Evolutionary conservation across 192 early-diverging fungal species (phyloP).

Genomic region (Backusella parvicylindrica): DNA sequence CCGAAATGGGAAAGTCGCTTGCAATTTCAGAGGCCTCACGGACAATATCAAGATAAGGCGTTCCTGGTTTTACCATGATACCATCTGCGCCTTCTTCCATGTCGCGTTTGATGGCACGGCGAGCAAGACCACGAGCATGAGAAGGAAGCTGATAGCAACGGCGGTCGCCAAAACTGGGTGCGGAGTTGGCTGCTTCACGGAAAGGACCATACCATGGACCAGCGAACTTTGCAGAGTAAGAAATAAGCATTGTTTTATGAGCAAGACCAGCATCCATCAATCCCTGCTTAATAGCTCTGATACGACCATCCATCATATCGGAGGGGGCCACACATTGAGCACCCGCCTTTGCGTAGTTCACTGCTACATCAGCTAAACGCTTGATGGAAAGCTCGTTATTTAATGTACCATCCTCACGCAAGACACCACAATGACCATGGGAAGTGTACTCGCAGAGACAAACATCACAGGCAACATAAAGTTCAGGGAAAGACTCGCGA

Average conservation of each 20-base stretch:
- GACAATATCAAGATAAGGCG: constrained; percentile 93
- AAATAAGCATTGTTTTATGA: constrained; percentile 85
- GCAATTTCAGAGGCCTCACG: constrained; percentile 75
- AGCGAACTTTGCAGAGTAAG: constrained; percentile 97
- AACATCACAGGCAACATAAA: constrained; percentile 91
- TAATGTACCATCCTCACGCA: constrained; percentile 75
- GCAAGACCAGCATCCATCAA: constrained; percentile 71
- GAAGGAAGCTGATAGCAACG: constrained; percentile 94
- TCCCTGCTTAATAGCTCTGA: constrained; percentile 87
- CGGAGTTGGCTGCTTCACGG: constrained; percentile 92
- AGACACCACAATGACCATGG: constrained; percentile 94
- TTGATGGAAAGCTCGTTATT: constrained; percentile 77
- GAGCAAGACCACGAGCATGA: constrained; percentile 83
- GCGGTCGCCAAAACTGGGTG: constrained; percentile 89
- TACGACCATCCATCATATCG: constrained; percentile 98
- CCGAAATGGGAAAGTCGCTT: constrained; percentile 88
- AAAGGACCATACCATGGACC: constrained; percentile 96
- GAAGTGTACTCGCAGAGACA: constrained; percentile 95
- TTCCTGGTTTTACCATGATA: constrained; percentile 97
- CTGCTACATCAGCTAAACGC: constrained; percentile 79
- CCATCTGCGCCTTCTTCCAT: constrained; percentile 93
- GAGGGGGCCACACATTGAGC: constrained; percentile 90
- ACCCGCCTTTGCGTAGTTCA: constrained; percentile 88
- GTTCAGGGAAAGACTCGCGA: constrained; percentile 68
- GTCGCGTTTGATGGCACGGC: constrained; percentile 85